Evolutionary conservation across 768 basidiomycete species (phyloP).

Genomic region (Calocybe indica): DNA sequence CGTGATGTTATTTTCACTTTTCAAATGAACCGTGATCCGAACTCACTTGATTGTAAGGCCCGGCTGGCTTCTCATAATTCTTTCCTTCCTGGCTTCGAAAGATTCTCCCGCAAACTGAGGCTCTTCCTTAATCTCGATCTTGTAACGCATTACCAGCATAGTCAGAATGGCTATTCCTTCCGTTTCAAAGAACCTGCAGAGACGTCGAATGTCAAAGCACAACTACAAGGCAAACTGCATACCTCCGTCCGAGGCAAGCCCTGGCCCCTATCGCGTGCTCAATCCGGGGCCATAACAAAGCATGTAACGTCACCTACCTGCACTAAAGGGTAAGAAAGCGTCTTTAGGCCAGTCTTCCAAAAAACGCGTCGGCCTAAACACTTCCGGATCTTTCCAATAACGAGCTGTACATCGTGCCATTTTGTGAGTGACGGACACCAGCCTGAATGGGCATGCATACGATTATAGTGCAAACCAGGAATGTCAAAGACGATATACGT

Average conservation of each 20-base stretch:
- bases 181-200: conserved; percentile 43
- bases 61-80: conserved; percentile 29
- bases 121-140: conserved; percentile 44
- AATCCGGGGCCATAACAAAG: neutral
- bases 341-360: conserved; percentile 48
- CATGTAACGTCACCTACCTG: conserved; percentile 19
- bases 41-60: conserved; percentile 43
- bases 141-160: conserved; percentile 39
- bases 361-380: conserved; percentile 42
- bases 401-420: conserved; percentile 28
- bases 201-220: neutral
- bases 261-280: conserved; percentile 26
- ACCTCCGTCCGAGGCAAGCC: conserved; percentile 41
- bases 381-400: conserved; percentile 49
- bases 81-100: conserved; percentile 37
- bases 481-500: conserved; percentile 29
- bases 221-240: conserved; percentile 2
- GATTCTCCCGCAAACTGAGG: conserved; percentile 40
- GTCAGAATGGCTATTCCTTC: conserved; percentile 47
- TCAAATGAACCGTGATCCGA: neutral
- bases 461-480: conserved; percentile 44
- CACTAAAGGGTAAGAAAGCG: conserved; percentile 49
- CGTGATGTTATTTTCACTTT: neutral
- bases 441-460: conserved; percentile 21
- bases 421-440: neutral